Percentiles rank a stretch among this genome's conserved stretches.
phyloP scores from a whole-genome alignment of 2,329 filamentous ascomycete species.

The Colletotrichum ledebouriae region DNA sequence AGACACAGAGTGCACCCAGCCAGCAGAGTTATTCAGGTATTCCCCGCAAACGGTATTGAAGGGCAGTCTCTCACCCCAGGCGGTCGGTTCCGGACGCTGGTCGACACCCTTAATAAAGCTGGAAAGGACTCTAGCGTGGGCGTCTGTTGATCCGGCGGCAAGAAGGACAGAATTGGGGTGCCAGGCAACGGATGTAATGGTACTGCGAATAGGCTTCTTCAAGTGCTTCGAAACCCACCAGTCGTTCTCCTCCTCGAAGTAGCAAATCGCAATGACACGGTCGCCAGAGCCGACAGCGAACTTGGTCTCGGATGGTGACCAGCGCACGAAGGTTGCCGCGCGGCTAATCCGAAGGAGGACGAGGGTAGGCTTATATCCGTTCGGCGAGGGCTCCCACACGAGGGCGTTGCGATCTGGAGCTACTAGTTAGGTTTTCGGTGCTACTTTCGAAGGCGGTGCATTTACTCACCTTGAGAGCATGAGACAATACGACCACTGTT shows the following conservation, averaged over 20 bases:
- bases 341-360: constrained; percentile 97
- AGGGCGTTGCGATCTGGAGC: constrained; percentile 90
- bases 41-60: constrained; percentile 99
- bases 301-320: constrained; percentile 96
- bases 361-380: constrained; percentile 95
- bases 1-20: constrained; percentile 93
- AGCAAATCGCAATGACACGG: constrained; percentile 95
- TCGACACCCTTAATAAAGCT: constrained; percentile 97
- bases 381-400: constrained; percentile 95
- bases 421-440: constrained; percentile 13
- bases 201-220: constrained; percentile 98
- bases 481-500: constrained; percentile 94
- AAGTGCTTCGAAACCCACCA: constrained; percentile 99
- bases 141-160: constrained; percentile 96
- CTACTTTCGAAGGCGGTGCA: neutral
- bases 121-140: constrained; percentile 94
- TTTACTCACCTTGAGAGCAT: constrained; percentile 85
- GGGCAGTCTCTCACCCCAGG: constrained; percentile 94
- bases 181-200: constrained; percentile 95
- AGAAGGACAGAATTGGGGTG: constrained; percentile 97
- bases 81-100: constrained; percentile 83
- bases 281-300: constrained; percentile 98
- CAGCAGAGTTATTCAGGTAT: constrained; percentile 94
- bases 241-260: constrained; percentile 99
- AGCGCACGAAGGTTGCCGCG: constrained; percentile 95